Conservation (phyloP, 23 red algal genomes). For the Gracilaria domingensis region DNA sequence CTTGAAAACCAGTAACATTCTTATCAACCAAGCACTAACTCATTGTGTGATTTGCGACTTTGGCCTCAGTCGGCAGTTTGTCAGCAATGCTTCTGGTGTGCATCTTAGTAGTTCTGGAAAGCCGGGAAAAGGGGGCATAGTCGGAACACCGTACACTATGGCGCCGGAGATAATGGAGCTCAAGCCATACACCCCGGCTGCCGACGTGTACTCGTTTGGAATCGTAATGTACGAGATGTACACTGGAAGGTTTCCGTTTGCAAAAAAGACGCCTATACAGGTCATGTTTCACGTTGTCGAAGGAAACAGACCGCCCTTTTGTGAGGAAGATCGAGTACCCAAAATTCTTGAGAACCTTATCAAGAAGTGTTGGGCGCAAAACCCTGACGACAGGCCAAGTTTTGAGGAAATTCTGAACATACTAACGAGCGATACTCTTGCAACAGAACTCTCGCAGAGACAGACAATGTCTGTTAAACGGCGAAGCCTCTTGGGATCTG, state of each 20-base stretch:
- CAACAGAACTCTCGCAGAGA: constrained; percentile 20
- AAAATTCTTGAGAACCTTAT: constrained; percentile 75
- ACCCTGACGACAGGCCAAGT: constrained; percentile 72
- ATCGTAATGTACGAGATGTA: constrained; percentile 96
- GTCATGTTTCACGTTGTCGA: constrained; percentile 95
- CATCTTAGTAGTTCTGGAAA: not conserved
- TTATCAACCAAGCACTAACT: constrained; percentile 82
- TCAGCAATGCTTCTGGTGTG: constrained; percentile 54
- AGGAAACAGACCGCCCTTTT: constrained; percentile 79
- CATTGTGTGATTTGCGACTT: constrained; percentile 98
- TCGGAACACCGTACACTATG: constrained; percentile 97
- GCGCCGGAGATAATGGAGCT: constrained; percentile 95
- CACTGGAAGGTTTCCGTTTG: constrained; percentile 82
- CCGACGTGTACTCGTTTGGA: constrained; percentile 98
- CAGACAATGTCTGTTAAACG: constrained; percentile 22
- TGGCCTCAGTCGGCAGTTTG: constrained; percentile 84
- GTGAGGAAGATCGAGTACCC: constrained; percentile 60
- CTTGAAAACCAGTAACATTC: constrained; percentile 97
- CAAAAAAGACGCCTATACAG: constrained; percentile 88
- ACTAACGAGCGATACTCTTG: constrained; percentile 65
- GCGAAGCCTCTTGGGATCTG: not conserved
- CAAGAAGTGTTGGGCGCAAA: constrained; percentile 78
- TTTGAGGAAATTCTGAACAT: constrained; percentile 90
- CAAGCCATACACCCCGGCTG: constrained; percentile 77
- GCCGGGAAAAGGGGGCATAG: not conserved